A percentile compares a stretch with the other conserved stretches of the same genome.
Evolutionary conservation across 139 green algal species (phyloP).

Genomic region (Eudorina sp.): DNA sequence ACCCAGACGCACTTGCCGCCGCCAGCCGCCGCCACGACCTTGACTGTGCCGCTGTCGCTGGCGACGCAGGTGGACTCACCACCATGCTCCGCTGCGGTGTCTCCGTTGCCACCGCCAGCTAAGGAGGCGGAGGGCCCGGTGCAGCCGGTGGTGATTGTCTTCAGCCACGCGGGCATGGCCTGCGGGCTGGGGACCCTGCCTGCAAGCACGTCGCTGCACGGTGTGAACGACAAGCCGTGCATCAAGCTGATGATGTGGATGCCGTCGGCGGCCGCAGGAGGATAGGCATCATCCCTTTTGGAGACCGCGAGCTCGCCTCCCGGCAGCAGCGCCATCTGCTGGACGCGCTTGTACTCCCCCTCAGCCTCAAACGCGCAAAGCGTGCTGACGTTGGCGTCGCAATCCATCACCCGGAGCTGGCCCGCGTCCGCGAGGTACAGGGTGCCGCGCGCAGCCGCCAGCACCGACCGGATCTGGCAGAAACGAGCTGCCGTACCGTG

Average conservation of each 20-base stretch:
- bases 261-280: background rate
- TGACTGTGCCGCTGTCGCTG: background rate
- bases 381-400: background rate
- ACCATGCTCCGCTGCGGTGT: too few relatives aligned
- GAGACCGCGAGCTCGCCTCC: background rate
- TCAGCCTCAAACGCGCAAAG: background rate
- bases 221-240: background rate
- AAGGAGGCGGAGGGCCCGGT: too few relatives aligned
- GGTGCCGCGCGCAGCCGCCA: too few relatives aligned
- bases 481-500: background rate
- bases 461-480: background rate
- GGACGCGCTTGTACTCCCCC: background rate
- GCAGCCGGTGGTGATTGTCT: background rate
- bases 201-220: background rate
- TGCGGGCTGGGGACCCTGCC: background rate
- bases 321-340: background rate
- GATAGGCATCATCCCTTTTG: too few relatives aligned
- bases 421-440: background rate
- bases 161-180: background rate
- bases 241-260: background rate
- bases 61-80: background rate
- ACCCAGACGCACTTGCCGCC: background rate
- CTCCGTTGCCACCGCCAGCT: too few relatives aligned
- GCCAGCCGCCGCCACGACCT: background rate
- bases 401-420: background rate